These are phyloP conservation scores for Sphagnum contortum DNA, from an alignment of 225 moss, liverwort and hornwort species.

Conservation along the genomic window DNA sequence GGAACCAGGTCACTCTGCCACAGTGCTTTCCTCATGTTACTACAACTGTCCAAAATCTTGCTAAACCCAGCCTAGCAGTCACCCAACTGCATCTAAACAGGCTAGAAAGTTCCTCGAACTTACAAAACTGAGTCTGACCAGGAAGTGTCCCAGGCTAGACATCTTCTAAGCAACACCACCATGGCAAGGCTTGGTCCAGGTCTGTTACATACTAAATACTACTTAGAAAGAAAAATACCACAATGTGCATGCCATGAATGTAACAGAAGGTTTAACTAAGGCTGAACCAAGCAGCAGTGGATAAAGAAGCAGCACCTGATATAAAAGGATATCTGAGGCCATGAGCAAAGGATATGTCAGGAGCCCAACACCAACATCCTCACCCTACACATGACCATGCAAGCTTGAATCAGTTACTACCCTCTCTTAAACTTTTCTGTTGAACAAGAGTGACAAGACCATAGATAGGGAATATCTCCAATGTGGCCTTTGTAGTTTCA, in stretches of 20 bases:
- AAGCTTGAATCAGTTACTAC: too few species aligned
- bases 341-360: constrained; percentile 89
- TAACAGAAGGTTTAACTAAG: too few species aligned
- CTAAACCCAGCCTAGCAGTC: neutral
- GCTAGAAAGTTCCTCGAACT: too few species aligned
- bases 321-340: constrained; percentile 96
- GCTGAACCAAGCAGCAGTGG: too few species aligned
- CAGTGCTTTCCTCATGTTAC: constrained; percentile 1
- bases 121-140: neutral
- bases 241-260: too few species aligned
- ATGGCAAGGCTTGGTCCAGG: too few species aligned
- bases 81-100: neutral
- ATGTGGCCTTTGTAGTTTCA: too few species aligned
- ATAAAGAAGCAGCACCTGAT: constrained; percentile 41
- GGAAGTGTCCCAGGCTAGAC: neutral
- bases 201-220: too few species aligned
- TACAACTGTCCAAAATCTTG: neutral
- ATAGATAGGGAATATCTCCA: too few species aligned
- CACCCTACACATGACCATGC: constrained; percentile 50
- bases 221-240: too few species aligned
- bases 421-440: too few species aligned
- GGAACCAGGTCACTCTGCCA: constrained; percentile 98
- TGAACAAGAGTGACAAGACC: too few species aligned
- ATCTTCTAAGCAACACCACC: neutral
- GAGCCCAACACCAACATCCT: constrained; percentile 91